These are phyloP conservation scores for Vanderwaltozyma tropicalis DNA, from an alignment of 805 yeast species.

Conservation along the genomic window DNA sequence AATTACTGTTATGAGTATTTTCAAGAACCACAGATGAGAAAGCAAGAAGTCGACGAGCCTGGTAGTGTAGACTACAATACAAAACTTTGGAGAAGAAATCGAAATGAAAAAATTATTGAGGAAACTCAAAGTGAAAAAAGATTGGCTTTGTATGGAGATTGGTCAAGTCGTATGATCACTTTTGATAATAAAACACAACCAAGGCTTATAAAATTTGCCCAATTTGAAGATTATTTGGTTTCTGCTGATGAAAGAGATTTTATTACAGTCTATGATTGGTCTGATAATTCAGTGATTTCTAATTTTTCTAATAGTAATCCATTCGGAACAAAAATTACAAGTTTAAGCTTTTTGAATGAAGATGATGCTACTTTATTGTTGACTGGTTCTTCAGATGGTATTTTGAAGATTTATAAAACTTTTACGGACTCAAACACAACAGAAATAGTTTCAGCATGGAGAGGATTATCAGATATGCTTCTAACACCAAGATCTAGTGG, in stretches of 20 bases:
- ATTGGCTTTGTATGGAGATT: constrained; percentile 70
- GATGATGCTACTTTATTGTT: constrained; percentile 80
- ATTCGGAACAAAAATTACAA: constrained; percentile 80
- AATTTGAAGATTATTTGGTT: constrained; percentile 76
- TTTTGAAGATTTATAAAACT: constrained; percentile 74
- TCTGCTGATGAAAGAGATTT: constrained; percentile 78
- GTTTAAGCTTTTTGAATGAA: constrained; percentile 76
- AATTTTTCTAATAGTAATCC: constrained; percentile 79
- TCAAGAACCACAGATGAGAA: constrained; percentile 91
- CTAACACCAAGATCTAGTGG: constrained; percentile 77
- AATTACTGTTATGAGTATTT: constrained; percentile 80
- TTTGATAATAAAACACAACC: constrained; percentile 75
- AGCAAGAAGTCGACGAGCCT: constrained; percentile 77
- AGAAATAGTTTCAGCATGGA: constrained; percentile 77
- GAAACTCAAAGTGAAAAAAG: constrained; percentile 87
- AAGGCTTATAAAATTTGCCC: constrained; percentile 67
- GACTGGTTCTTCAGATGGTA: constrained; percentile 90
- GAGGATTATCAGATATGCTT: constrained; percentile 79
- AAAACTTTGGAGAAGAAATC: constrained; percentile 77
- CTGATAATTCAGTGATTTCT: constrained; percentile 41
- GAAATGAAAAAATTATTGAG: constrained; percentile 78
- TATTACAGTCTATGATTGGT: constrained; percentile 86
- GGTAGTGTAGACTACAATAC: constrained; percentile 80
- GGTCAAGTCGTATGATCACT: constrained; percentile 55
- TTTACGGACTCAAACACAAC: constrained; percentile 48